Evolutionary conservation across 2,329 filamentous ascomycete genomes (phyloP), one percentile per base, ranked within the genome.

Genomic region (Neofusicoccum sp.): DNA sequence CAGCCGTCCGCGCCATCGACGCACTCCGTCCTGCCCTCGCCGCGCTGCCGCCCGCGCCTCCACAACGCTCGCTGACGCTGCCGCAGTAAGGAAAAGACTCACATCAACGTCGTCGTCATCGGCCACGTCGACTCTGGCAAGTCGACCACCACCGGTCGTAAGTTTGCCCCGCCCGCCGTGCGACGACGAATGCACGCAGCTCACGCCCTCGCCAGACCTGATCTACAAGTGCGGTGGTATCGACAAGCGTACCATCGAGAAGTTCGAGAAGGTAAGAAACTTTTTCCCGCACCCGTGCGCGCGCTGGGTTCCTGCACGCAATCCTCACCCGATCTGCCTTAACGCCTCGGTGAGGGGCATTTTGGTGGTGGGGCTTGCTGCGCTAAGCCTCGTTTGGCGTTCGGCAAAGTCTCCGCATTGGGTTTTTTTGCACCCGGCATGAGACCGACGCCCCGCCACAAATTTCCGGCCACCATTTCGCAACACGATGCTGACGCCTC

Each of bases 151-250:
- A 91, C 89, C 75, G 88, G 91, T 70, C 81, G 80, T 92, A 89
- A 90, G 88, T 73, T 69, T 70, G 63, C 71, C 70, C 64, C 69
- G 62, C 56, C 64, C 67, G 63, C 70, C 67, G 71, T 66, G 31
- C 31, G n/a, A 8, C 48, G 16, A 14, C 31, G 66, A 67, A 70
- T 66, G 74, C 71, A 4, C 69, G 56, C 52, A 67, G 66, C 69
- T 71, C 66, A 75, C 71, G 71, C 73, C 74, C 22, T 81, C 81
- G 90, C 94, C 77, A 83, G 80, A 83, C 87, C 89, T 99, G 89
- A 98, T 99, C 91, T 98, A 98, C 93, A 94, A 99, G 91, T 98
- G 95, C 88, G 95, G 95, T 90, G 95, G 95, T 92, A 99, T 98
- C 80, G 95, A 99, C 92, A 93, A 94, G 89, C 94, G 95, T 93